Evolutionary conservation across 208 protist genomes (phyloP), one percentile per base, ranked within the genome.

Genomic region (Leishmania braziliensis): DNA sequence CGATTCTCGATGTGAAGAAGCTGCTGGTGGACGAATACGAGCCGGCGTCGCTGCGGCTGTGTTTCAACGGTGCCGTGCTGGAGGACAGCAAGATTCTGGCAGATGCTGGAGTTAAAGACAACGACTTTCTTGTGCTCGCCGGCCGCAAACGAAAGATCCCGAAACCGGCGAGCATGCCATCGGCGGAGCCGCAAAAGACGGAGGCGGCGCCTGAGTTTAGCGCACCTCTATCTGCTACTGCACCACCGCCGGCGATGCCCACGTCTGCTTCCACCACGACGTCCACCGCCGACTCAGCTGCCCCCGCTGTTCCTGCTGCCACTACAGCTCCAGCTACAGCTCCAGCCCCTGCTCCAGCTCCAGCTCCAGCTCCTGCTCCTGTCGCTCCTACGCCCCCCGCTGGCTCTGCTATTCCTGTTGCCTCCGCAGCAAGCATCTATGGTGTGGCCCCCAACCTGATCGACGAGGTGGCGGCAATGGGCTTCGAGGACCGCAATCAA

Each of bases 381-480:
- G 62, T 43, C 36, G 26, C 39, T 29, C 39, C 62, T 69, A 50
- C 75, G 43, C 39, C 75, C 26, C 56, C 75, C 6, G 79, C 79
- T 20, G 58, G 74, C 20, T 43, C 82, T 18, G 51, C 65, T 43
- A 39, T 78, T 23, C 50, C 82, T 36, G 74, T 81, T 29, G 53
- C 77, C 10, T 53, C 83, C 36, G 10, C 81, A 54, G 18, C 77
- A 2, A 81, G 72, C 63, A 78, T 80, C 5, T 54, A 83, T 62
- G 86, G 76, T 16, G 90, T 93, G 12, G 84, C 91, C 46, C 69
- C 87, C 39, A 80, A 81, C 53, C 84, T 97, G 43, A 93, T 97
- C 71, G 95, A 97, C 77, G 86, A 85, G 26, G 84, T 97, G 66
- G 90, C 92, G 36, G 82, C 92, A 43, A 97, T 97, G 95, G 95